Conservation (phyloP, 2,329 filamentous ascomycete genomes). For the Myotisia sp. region DNA sequence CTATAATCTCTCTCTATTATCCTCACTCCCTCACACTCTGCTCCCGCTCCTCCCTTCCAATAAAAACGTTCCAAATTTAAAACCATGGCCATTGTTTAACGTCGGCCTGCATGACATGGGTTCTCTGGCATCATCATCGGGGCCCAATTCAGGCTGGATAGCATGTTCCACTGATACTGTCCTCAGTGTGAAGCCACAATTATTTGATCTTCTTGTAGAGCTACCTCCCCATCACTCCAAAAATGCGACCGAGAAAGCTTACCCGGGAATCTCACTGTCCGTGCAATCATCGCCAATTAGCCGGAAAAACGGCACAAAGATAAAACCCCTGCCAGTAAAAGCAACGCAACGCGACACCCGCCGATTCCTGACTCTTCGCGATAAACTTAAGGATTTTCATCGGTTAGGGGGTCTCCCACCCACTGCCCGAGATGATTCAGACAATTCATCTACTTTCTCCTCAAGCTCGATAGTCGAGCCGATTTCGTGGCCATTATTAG, state of each 20-base stretch:
- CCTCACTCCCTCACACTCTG: slow-evolving; percentile 67
- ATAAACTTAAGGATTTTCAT: slow-evolving; percentile 38
- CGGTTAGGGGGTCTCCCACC: slow-evolving; percentile 12
- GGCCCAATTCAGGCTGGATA: slow-evolving; percentile 49
- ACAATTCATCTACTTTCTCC: slow-evolving; percentile 29
- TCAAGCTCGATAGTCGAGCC: slow-evolving; percentile 39
- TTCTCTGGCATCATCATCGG: slow-evolving; percentile 46
- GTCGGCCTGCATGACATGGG: slow-evolving; percentile 88
- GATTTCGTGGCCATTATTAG: slow-evolving; percentile 44
- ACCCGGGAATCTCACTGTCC: slow-evolving; percentile 51
- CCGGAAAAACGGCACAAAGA: slow-evolving; percentile 11
- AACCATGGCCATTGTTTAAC: slow-evolving; percentile 74
- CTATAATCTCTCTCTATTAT: slow-evolving; percentile 84
- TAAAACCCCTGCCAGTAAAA: slow-evolving; percentile 39
- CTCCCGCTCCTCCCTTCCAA: slow-evolving; percentile 52
- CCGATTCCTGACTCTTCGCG: slow-evolving; percentile 56
- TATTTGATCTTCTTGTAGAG: slow-evolving; percentile 83
- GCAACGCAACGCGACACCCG: slow-evolving; percentile 83
- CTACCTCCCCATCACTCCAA: slow-evolving; percentile 52
- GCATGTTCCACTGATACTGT: slow-evolving; percentile 95
- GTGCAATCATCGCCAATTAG: slow-evolving; percentile 42
- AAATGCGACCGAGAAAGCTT: slow-evolving; percentile 47
- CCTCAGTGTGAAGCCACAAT: slow-evolving; percentile 64
- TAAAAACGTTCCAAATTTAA: slow-evolving; percentile 41
- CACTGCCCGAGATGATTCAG: slow-evolving; percentile 22